Base-by-base conservation (phyloP, 2,329 filamentous ascomycete genomes). In the Ceratocystis ficicola region DNA sequence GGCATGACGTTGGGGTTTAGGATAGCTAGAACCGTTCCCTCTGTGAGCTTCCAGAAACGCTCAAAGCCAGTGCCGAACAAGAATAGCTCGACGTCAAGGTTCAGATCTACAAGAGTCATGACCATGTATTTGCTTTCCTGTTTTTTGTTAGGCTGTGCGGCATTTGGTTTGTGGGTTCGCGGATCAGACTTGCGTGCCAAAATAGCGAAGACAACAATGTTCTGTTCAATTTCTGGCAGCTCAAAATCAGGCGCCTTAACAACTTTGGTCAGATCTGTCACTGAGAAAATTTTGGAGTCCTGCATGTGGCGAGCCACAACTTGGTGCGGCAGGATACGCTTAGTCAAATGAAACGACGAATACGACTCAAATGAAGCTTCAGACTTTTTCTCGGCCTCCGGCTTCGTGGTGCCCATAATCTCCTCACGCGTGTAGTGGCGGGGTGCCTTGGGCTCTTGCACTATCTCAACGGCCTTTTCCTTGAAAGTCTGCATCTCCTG, bases 1-100 rank as follows among this genome's bases (percentile, higher is more conserved):
- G 93, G 90, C 85, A 99, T 89, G 70, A 97, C 87, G 20, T 80
- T 85, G 0, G 94, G 94, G 72, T 99, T 99, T 36, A 99, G 80
- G 30, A 99, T 89, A 4, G 93, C 94, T 66, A 99, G 80, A 1
- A 97, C 82, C 0, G 92, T 96, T n/a, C 94, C 94, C 1, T 90
- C 83, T 0, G 86, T 86, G n/a, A 97, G 79, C 73, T 95, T 95
- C 87, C 93, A 97, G 77, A 94, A 99, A 65, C 89, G 86, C 17
- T 89, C 87, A 71, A 97, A 96, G 5, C 90, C 95, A 0, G 87
- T 86, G 71, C 89, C 89, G 75, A 99, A 99, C 15, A 99, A 83
- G 71, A 91, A 97, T 52, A 97, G 81, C 69, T 97, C 92, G 12
- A 99, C 75, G 71, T 96, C 90, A 84, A 86, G 96, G 71, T 90